A percentile compares a stretch with the other conserved stretches of the same genome.
These are phyloP conservation scores for Sporothrix mexicana DNA, from an alignment of 2,329 filamentous ascomycete species.

Conservation along the genomic window DNA sequence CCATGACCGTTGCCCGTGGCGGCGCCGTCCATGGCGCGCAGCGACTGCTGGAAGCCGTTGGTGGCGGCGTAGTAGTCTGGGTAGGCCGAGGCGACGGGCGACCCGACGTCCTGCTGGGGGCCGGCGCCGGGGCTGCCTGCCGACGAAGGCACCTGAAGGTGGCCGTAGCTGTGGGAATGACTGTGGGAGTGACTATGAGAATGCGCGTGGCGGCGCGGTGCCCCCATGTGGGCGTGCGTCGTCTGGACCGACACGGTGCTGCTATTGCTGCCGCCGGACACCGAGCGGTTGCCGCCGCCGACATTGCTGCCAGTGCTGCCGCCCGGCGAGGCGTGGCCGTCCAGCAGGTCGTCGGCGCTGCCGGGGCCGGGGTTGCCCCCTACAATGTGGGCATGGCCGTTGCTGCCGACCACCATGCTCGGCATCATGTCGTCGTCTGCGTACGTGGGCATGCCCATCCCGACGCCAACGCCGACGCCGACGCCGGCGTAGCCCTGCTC, in stretches of 20 bases:
- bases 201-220: background rate
- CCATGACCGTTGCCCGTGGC: background rate
- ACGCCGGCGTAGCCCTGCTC: constrained; percentile 52
- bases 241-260: constrained; percentile 24
- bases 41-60: constrained; percentile 52
- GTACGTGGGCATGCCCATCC: constrained; percentile 64
- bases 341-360: constrained; percentile 62
- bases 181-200: constrained; percentile 29
- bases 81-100: constrained; percentile 34
- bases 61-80: constrained; percentile 40
- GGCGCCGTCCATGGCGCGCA: background rate
- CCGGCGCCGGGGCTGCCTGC: constrained; percentile 36
- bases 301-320: constrained; percentile 42
- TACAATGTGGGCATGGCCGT: constrained; percentile 50
- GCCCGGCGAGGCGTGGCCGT: constrained; percentile 45
- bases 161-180: background rate
- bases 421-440: constrained; percentile 54
- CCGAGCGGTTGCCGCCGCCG: constrained; percentile 42
- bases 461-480: constrained; percentile 48
- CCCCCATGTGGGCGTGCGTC: constrained; percentile 15
- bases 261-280: constrained; percentile 41
- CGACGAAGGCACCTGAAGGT: constrained; percentile 11
- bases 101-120: constrained; percentile 27
- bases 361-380: constrained; percentile 56
- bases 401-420: constrained; percentile 56